These are phyloP conservation scores for Gypsophila paniculata DNA, from an alignment of 179 eudicot species.

Conservation along the genomic window DNA sequence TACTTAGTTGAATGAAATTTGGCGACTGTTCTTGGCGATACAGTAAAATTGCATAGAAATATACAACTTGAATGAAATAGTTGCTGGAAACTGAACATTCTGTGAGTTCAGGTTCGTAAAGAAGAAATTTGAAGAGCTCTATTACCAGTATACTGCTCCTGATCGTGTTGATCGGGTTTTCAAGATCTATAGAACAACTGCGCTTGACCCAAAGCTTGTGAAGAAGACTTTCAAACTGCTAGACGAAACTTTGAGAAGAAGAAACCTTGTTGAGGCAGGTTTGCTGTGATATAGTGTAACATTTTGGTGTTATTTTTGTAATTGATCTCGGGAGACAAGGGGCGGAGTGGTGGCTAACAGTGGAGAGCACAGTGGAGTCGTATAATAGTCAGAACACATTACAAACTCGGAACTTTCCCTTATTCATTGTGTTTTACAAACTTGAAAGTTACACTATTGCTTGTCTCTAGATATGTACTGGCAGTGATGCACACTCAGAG, in stretches of 20 bases:
- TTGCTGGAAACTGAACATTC: slow-evolving; percentile 9
- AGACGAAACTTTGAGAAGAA: slow-evolving; percentile 90
- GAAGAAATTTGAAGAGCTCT: slow-evolving; percentile 94
- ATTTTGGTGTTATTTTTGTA: slow-evolving; percentile 21
- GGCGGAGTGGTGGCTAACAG: too few relatives aligned
- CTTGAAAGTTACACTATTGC: slow-evolving; percentile 12
- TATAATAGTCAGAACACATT: too few relatives aligned
- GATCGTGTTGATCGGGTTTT: slow-evolving; percentile 86
- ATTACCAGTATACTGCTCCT: slow-evolving; percentile 81
- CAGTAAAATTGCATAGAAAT: slow-evolving; percentile 7
- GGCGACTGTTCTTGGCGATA: too few relatives aligned
- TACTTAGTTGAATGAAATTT: too few relatives aligned
- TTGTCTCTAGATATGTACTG: slow-evolving; percentile 9
- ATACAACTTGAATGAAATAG: background rate
- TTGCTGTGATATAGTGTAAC: slow-evolving; percentile 48
- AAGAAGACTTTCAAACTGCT: slow-evolving; percentile 93
- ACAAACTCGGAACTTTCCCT: too few relatives aligned
- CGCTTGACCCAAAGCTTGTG: slow-evolving; percentile 90
- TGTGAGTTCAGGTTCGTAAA: slow-evolving; percentile 64
- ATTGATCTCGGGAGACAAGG: too few relatives aligned
- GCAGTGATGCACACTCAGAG: too few relatives aligned
- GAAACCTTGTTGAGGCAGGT: slow-evolving; percentile 91
- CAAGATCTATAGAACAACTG: slow-evolving; percentile 90
- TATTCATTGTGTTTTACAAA: slow-evolving; percentile 7
- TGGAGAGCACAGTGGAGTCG: too few relatives aligned